Conservation (phyloP, 805 yeast genomes). For the Wickerhamomyces ciferrii region DNA sequence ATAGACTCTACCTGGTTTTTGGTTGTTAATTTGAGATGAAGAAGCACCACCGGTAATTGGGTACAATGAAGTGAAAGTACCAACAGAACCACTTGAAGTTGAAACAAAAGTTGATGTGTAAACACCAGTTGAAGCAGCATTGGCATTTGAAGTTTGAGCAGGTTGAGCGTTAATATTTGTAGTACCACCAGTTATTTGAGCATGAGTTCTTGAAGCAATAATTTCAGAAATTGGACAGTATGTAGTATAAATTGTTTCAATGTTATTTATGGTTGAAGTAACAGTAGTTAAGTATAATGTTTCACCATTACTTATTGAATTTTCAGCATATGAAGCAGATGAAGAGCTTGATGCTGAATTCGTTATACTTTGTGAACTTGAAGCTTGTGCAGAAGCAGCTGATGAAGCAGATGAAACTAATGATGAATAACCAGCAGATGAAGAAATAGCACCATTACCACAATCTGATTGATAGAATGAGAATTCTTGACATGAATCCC, state of each 20-base stretch:
- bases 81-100: not conserved
- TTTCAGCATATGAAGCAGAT: slow-evolving; percentile 1
- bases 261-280: slow-evolving; percentile 9
- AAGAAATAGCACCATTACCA: slow-evolving; percentile 1
- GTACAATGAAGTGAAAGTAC: not conserved
- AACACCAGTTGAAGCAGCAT: not conserved
- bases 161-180: not conserved
- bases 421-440: not conserved
- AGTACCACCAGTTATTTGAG: not conserved
- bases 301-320: slow-evolving; percentile 2
- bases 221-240: slow-evolving; percentile 7
- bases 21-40: not conserved
- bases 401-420: not conserved
- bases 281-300: slow-evolving; percentile 12
- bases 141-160: not conserved
- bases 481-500: slow-evolving; percentile 21
- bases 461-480: slow-evolving; percentile 17
- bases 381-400: not conserved
- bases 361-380: not conserved
- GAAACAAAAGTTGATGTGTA: not conserved
- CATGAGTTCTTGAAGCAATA: not conserved
- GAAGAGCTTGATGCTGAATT: slow-evolving; percentile 4
- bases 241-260: slow-evolving; percentile 1
- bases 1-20: not conserved
- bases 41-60: not conserved